Percentiles rank a stretch among this genome's conserved stretches.
These are phyloP conservation scores for Xylaria nigripes DNA, from an alignment of 495 filamentous ascomycete genomes.

Conservation along the genomic window DNA sequence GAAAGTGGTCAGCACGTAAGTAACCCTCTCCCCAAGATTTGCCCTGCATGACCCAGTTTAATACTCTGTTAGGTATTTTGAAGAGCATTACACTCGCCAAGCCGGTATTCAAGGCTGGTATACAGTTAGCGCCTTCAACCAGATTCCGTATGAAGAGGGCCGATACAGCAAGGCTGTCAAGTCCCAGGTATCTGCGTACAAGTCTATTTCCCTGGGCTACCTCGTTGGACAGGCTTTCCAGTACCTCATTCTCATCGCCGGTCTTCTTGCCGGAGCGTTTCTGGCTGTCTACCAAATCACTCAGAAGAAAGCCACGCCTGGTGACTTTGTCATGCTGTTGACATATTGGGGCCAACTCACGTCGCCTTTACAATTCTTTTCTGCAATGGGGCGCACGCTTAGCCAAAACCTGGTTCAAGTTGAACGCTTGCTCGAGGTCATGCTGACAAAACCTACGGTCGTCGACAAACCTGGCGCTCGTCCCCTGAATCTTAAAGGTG, in stretches of 20 bases:
- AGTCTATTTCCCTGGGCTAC: conserved; percentile 34
- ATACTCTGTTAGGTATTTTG: conserved; percentile 33
- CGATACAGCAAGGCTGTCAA: conserved; percentile 48
- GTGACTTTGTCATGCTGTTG: conserved; percentile 62
- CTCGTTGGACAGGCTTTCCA: conserved; percentile 44
- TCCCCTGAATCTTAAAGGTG: conserved; percentile 48
- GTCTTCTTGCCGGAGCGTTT: conserved; percentile 54
- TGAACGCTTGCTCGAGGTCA: conserved; percentile 62
- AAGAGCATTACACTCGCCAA: conserved; percentile 53
- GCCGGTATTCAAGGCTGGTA: conserved; percentile 61
- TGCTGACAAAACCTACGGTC: conserved; percentile 58
- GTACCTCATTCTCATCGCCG: conserved; percentile 52
- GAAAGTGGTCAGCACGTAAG: conserved; percentile 29
- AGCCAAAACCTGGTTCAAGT: conserved; percentile 58
- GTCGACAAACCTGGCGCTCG: conserved; percentile 47
- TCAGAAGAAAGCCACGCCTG: conserved; percentile 47
- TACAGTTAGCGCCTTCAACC: conserved; percentile 67
- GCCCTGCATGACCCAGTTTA: background rate
- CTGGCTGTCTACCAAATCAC: conserved; percentile 62
- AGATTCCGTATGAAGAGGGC: conserved; percentile 53
- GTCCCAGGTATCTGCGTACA: conserved; percentile 32
- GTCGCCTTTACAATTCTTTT: conserved; percentile 56
- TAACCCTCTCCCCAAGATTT: conserved; percentile 2
- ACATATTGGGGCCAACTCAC: conserved; percentile 62
- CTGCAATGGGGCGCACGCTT: conserved; percentile 50